A percentile compares a stretch with the other conserved stretches of the same genome.
Conservation (phyloP, 2,329 filamentous ascomycete genomes). For the Aulographum hederae region DNA sequence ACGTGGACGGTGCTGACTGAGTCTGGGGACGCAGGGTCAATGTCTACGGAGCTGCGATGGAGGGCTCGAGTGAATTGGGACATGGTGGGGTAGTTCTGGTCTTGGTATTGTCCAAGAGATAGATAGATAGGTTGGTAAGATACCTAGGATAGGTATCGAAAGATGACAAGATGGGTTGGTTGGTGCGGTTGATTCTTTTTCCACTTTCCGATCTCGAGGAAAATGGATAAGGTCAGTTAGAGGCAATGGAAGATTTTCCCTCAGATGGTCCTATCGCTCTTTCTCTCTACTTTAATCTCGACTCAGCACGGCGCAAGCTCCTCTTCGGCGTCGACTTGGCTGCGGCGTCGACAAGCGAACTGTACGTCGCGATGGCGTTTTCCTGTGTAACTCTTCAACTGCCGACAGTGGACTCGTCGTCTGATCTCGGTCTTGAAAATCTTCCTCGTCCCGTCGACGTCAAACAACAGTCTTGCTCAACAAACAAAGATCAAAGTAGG, state of each 20-base stretch:
- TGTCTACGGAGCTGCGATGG: background rate
- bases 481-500: background rate
- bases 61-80: background rate
- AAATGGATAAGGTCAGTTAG: too few species aligned
- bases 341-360: too few species aligned
- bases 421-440: background rate
- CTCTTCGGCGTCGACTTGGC: too few species aligned
- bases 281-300: too few species aligned
- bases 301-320: too few species aligned
- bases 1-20: constrained; percentile 1
- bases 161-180: background rate
- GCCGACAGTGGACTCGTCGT: background rate
- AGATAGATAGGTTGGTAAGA: too few species aligned
- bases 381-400: background rate
- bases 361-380: background rate
- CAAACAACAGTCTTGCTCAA: background rate
- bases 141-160: too few species aligned
- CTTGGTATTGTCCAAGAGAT: constrained; percentile 6
- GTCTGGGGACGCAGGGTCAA: background rate
- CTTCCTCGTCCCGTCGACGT: background rate
- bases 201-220: background rate
- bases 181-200: background rate
- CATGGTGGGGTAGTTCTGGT: constrained; percentile 7
- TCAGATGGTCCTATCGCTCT: too few species aligned
- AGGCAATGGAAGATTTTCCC: too few species aligned